phyloP scores from a whole-genome alignment of 1,139 yeast species.

The Wickerhamiella infanticola region DNA sequence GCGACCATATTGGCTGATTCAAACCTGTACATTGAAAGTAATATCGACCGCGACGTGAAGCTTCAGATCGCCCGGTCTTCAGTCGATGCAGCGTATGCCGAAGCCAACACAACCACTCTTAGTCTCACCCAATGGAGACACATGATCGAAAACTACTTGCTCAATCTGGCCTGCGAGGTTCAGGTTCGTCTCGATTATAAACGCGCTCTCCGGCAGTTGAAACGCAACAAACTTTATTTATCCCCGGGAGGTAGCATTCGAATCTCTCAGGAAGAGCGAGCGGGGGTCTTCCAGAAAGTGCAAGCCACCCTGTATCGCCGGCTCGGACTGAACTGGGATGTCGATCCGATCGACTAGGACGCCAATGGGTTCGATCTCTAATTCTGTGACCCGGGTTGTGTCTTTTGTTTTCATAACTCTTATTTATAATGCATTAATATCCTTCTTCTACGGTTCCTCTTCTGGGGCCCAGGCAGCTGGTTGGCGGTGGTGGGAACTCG shows the following conservation, averaged over 20 bases:
- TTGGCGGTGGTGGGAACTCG: too few species aligned
- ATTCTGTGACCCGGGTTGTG: not conserved
- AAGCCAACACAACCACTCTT: slow-evolving; percentile 20
- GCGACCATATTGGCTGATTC: slow-evolving; percentile 35
- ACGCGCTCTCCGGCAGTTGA: slow-evolving; percentile 28
- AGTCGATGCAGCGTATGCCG: slow-evolving; percentile 42
- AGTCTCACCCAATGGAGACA: slow-evolving; percentile 49
- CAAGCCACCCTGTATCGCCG: slow-evolving; percentile 41
- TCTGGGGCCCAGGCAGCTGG: too few species aligned
- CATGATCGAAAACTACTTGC: slow-evolving; percentile 46
- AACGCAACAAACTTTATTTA: slow-evolving; percentile 24
- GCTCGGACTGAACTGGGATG: slow-evolving; percentile 44
- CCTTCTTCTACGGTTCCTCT: not conserved
- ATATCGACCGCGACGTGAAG: slow-evolving; percentile 36
- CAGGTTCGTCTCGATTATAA: slow-evolving; percentile 50
- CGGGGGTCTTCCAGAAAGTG: slow-evolving; percentile 42
- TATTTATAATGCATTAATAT: not conserved
- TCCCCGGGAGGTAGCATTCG: not conserved
- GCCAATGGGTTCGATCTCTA: not conserved
- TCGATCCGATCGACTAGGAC: slow-evolving; percentile 23
- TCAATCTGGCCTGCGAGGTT: slow-evolving; percentile 52
- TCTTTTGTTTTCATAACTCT: not conserved
- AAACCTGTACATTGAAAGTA: slow-evolving; percentile 45
- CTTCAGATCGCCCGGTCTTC: slow-evolving; percentile 38
- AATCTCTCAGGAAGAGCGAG: slow-evolving; percentile 39